Evolutionary conservation across 1,284 basidiomycete genomes (phyloP).

Genomic region (Cutaneotrichosporon daszewskae): DNA sequence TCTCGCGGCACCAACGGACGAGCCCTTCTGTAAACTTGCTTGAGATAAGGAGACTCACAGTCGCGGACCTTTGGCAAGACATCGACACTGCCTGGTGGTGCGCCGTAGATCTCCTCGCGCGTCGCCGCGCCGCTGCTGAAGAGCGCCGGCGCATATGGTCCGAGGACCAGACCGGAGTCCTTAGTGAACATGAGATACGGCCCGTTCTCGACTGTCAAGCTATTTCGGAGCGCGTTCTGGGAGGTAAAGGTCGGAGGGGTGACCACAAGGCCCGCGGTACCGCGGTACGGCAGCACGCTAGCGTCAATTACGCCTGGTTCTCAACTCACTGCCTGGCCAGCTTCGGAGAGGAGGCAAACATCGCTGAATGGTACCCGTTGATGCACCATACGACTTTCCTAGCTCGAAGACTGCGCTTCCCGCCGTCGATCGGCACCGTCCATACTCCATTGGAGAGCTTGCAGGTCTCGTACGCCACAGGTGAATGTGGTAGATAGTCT

Average conservation of each 20-base stretch:
- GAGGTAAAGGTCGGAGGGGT: constrained; percentile 22
- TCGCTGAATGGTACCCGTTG: constrained; percentile 37
- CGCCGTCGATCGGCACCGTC: too few relatives aligned
- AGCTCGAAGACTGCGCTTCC: constrained; percentile 19
- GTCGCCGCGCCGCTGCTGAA: constrained; percentile 1
- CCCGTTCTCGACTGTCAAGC: constrained; percentile 23
- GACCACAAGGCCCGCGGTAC: constrained; percentile 24
- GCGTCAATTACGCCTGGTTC: too few relatives aligned
- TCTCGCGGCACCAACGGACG: constrained; percentile 13
- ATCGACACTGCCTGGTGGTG: too few relatives aligned
- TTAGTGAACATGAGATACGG: constrained; percentile 28
- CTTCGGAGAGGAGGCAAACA: too few relatives aligned
- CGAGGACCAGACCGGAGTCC: constrained; percentile 22
- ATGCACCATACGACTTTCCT: constrained; percentile 29
- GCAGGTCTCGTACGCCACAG: too few relatives aligned
- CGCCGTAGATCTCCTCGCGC: too few relatives aligned
- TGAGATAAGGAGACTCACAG: not conserved
- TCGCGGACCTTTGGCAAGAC: constrained; percentile 8
- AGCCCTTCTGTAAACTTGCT: constrained; percentile 6
- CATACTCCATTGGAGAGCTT: constrained; percentile 10
- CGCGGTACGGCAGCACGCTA: constrained; percentile 25
- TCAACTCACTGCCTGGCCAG: too few relatives aligned
- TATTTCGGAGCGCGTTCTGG: constrained; percentile 6
- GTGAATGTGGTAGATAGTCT: too few relatives aligned
- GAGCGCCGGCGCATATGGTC: constrained; percentile 10